Evolutionary conservation across 192 early-diverging fungal genomes (phyloP).

Genomic region (Backusella psychrophila): DNA sequence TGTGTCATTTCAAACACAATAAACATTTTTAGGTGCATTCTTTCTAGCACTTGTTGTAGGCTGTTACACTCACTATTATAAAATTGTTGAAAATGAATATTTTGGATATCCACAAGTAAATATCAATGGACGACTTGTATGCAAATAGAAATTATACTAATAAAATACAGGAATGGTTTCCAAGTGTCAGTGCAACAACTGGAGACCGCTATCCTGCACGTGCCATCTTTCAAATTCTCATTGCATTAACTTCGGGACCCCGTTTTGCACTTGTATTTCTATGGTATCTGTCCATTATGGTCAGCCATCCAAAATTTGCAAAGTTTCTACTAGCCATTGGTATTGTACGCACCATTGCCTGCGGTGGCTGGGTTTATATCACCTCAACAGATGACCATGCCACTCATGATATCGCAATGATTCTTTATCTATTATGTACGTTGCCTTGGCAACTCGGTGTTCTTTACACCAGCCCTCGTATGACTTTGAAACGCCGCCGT

Average conservation of each 20-base stretch:
- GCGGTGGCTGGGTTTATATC: constrained; percentile 83
- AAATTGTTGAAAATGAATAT: constrained; percentile 75
- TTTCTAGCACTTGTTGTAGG: constrained; percentile 60
- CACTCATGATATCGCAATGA: constrained; percentile 78
- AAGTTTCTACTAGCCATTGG: constrained; percentile 41
- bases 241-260: constrained; percentile 63
- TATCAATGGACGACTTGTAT: neutral
- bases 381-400: constrained; percentile 78
- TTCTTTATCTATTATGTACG: constrained; percentile 67
- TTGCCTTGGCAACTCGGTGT: constrained; percentile 69
- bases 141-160: neutral
- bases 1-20: neutral
- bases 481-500: constrained; percentile 48
- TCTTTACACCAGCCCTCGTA: constrained; percentile 40
- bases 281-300: constrained; percentile 36
- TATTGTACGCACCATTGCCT: constrained; percentile 64
- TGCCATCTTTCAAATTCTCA: constrained; percentile 72
- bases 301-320: constrained; percentile 22
- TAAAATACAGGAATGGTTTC: constrained; percentile 61
- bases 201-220: constrained; percentile 77
- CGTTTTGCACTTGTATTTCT: constrained; percentile 46
- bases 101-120: constrained; percentile 71
- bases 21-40: constrained; percentile 54
- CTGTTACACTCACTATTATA: constrained; percentile 71
- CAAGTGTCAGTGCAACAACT: constrained; percentile 77